Evolutionary conservation across 2,329 filamentous ascomycete species (phyloP).

Genomic region (Aspergillus transmontanensis): DNA sequence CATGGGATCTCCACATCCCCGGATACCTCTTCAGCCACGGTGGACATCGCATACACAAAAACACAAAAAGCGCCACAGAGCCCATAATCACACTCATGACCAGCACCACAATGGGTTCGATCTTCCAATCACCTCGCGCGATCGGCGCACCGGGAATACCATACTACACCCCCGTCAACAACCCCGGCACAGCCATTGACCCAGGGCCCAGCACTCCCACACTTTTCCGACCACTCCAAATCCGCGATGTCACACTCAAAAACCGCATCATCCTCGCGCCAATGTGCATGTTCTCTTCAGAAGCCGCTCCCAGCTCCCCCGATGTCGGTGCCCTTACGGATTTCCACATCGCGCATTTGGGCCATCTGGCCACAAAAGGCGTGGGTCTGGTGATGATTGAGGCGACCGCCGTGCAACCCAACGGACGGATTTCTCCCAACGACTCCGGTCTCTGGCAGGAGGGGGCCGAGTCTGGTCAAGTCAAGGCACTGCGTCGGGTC

Average conservation of each 20-base stretch:
- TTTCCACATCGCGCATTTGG: slow-evolving; percentile 80
- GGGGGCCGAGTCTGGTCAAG: slow-evolving; percentile 57
- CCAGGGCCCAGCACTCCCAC: slow-evolving; percentile 49
- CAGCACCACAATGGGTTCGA: too few relatives aligned
- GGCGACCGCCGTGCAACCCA: slow-evolving; percentile 71
- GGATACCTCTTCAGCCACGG: too few relatives aligned
- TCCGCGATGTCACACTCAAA: slow-evolving; percentile 60
- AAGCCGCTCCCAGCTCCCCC: slow-evolving; percentile 45
- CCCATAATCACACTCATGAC: too few relatives aligned
- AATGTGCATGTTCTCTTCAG: slow-evolving; percentile 66
- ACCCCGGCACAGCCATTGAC: slow-evolving; percentile 36
- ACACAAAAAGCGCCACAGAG: too few relatives aligned
- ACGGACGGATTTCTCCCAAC: slow-evolving; percentile 76
- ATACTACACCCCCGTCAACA: slow-evolving; percentile 40
- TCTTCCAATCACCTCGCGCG: too few relatives aligned
- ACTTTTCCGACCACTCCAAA: slow-evolving; percentile 58
- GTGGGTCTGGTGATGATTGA: slow-evolving; percentile 74
- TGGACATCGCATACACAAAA: too few relatives aligned
- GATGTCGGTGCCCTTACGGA: slow-evolving; percentile 69
- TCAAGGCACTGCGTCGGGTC: slow-evolving; percentile 65
- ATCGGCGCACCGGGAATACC: slow-evolving; percentile 20
- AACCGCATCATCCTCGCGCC: slow-evolving; percentile 67
- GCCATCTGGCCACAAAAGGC: slow-evolving; percentile 75
- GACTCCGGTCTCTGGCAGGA: slow-evolving; percentile 73
- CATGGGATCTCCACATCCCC: too few relatives aligned